A percentile compares a stretch with the other conserved stretches of the same genome.
These are phyloP conservation scores for Albifimbria verrucaria DNA, from an alignment of 2,329 filamentous ascomycete genomes.

Conservation along the genomic window DNA sequence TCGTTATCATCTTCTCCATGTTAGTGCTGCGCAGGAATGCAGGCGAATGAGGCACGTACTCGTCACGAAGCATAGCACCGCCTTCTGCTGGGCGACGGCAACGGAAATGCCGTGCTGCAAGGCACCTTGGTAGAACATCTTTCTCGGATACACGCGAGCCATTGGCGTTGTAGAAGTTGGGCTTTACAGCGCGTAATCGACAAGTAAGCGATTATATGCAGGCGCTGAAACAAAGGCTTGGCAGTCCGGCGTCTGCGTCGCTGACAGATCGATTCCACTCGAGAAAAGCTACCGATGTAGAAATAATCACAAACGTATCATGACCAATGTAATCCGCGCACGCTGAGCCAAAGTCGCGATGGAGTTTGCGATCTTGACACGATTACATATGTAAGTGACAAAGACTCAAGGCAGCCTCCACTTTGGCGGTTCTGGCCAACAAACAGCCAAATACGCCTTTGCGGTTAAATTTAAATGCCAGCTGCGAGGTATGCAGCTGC, in stretches of 20 bases:
- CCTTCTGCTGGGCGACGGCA: slow-evolving; percentile 71
- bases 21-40: slow-evolving; percentile 10
- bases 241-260: too few relatives aligned
- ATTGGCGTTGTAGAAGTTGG: too few relatives aligned
- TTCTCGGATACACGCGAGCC: too few relatives aligned
- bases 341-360: too few relatives aligned
- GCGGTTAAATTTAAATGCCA: background rate
- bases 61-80: slow-evolving; percentile 81
- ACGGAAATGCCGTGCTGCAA: slow-evolving; percentile 76
- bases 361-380: background rate
- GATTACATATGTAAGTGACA: background rate
- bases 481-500: background rate
- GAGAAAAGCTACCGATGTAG: too few relatives aligned
- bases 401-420: background rate
- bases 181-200: too few relatives aligned
- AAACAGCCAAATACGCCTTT: too few relatives aligned
- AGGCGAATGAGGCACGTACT: slow-evolving; percentile 44
- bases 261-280: too few relatives aligned
- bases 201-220: too few relatives aligned
- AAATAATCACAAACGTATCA: too few relatives aligned
- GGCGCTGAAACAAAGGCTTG: too few relatives aligned
- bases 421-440: background rate
- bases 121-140: slow-evolving; percentile 79
- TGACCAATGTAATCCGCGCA: too few relatives aligned
- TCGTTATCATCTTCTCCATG: slow-evolving; percentile 59